Base-by-base conservation (phyloP, 306 rosid genomes). In the Cucumis melo region DNA sequence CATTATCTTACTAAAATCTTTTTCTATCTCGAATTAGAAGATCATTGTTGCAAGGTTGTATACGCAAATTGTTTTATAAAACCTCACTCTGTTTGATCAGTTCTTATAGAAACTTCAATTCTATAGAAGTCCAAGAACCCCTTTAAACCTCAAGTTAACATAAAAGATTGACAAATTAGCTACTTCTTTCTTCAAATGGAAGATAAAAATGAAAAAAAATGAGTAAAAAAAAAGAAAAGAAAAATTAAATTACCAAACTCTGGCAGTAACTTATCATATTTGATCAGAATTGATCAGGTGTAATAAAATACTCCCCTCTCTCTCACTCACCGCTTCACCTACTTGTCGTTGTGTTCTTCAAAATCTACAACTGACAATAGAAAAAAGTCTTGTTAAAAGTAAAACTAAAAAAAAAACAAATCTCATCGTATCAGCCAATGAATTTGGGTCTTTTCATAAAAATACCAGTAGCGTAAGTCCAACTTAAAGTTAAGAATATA, bases 321-420 rank as follows among this genome's bases (percentile, higher is more conserved):
- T 48, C 17, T 73, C 77, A 73, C 23, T 73, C 77, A 39, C 87
- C 88, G 71, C 93, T 95, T 87, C 93, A 89, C 79, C 96, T 83
- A 83, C 91, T 84, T 27, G 97, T 90, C 51, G 98, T 94, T 17
- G 98, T 94, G 87, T 91, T 94, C 89, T 94, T 94, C 94, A 94
- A 75, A 84, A 94, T 91, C 97, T 94, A 89, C 87, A 75, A 61
- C 67, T 29, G 24, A 39, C 56, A 75, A 79, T 24, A 20, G 32
- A 55, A 48, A 50, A 14, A 4, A 0, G 6, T 0, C 4, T 50
- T 13, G 17, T 44, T 44, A 44, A 10, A 3, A 44, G 9, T 1
- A 42, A 42, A 42, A 42, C 0, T 4, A 50, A 15, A 46, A 71
- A 56, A 16, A 77, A 17, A 46, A 27, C 12, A 24, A 12, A 27